phyloP scores from a whole-genome alignment of 495 filamentous ascomycete genomes.

The Talaromyces trachyspermus region DNA sequence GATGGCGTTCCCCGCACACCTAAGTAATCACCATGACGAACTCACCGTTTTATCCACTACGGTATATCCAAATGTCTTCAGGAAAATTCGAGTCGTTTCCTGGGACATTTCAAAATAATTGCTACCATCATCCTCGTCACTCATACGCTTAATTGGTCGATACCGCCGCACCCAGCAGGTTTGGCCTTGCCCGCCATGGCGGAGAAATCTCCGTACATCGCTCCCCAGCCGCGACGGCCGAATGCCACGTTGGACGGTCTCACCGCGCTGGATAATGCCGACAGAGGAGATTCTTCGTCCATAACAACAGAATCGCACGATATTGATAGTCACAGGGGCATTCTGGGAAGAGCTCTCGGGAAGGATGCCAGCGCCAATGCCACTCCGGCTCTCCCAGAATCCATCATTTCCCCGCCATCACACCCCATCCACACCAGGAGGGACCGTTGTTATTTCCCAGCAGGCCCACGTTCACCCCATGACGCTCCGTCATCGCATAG shows the following conservation, averaged over 20 bases:
- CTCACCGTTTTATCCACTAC: too few relatives aligned
- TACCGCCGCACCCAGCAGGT: not conserved
- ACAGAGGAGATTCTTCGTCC: not conserved
- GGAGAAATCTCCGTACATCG: slow-evolving; percentile 9
- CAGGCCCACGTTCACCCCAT: slow-evolving; percentile 20
- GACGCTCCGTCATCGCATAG: slow-evolving; percentile 10
- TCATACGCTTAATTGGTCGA: not conserved
- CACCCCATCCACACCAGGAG: slow-evolving; percentile 65
- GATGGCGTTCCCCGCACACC: slow-evolving; percentile 7
- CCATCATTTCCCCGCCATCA: slow-evolving; percentile 71
- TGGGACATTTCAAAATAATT: too few relatives aligned
- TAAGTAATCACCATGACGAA: too few relatives aligned
- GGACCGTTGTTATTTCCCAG: slow-evolving; percentile 46
- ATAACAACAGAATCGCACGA: slow-evolving; percentile 1
- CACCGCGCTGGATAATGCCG: not conserved
- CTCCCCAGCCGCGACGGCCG: slow-evolving; percentile 5
- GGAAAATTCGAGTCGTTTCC: too few relatives aligned
- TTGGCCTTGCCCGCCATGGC: slow-evolving; percentile 3
- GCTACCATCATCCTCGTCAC: too few relatives aligned
- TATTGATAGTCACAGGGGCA: not conserved
- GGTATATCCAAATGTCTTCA: too few relatives aligned
- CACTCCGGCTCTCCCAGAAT: slow-evolving; percentile 39
- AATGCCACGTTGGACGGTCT: slow-evolving; percentile 5
- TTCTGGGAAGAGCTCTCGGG: slow-evolving; percentile 3
- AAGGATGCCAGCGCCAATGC: slow-evolving; percentile 1